Conservation (phyloP, 768 basidiomycete genomes). For the Mycena chlorophos region DNA sequence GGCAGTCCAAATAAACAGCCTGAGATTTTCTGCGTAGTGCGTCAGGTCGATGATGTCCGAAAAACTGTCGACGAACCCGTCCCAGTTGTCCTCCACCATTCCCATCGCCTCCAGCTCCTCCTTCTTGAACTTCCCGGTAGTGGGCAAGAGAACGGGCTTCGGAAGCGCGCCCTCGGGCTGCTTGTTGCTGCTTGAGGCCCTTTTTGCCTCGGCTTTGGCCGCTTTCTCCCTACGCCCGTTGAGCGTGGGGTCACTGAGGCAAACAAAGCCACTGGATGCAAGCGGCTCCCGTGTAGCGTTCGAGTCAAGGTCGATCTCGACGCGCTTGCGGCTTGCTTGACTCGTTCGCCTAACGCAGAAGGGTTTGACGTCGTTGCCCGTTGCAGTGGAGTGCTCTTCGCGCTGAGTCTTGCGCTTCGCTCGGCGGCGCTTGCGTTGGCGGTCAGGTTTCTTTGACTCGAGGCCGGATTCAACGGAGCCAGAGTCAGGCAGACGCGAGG, state of each 20-base stretch:
- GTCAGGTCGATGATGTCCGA: background rate
- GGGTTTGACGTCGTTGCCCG: background rate
- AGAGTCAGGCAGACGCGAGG: too few species aligned
- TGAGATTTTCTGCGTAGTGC: background rate
- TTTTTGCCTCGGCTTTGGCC: background rate
- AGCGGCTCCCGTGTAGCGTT: background rate
- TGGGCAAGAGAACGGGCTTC: background rate
- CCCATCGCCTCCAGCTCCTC: background rate
- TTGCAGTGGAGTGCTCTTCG: too few species aligned
- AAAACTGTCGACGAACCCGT: background rate
- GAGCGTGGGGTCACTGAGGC: background rate
- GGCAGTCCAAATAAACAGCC: background rate
- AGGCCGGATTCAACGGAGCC: too few species aligned
- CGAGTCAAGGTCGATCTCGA: background rate
- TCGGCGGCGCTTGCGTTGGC: too few species aligned
- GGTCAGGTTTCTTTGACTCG: too few species aligned
- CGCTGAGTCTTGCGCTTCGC: too few species aligned
- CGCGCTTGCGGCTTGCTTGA: background rate
- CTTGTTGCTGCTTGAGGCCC: too few species aligned
- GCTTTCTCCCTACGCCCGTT: background rate
- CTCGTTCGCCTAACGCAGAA: background rate
- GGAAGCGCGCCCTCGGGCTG: too few species aligned
- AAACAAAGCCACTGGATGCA: background rate
- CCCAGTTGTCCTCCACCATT: background rate
- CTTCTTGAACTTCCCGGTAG: background rate